Base-by-base conservation (phyloP, 352 stramenopile genomes). In the Phytophthora foliorum region DNA sequence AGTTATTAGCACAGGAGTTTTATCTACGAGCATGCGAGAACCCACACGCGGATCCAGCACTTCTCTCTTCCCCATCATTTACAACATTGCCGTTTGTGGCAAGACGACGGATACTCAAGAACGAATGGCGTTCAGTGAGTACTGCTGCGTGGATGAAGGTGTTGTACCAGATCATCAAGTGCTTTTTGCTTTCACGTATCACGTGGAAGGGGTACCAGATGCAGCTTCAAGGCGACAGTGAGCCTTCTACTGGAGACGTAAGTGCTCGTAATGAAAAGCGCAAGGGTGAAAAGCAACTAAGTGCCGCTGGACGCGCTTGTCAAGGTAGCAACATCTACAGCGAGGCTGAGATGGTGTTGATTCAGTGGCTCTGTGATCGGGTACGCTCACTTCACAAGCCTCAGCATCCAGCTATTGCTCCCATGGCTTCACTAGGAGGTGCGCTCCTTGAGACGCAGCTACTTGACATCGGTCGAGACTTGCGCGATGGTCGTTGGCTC, bases 251-350 rank as follows among this genome's bases (percentile, higher is more conserved):
- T 36, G 39, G 57, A 13, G 53, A 76, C 25, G 29, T 24, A 7
- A 62, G 24, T 17, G 56, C 44, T 57, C 51, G 63, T 0, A 64
- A 55, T 27, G 60, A 63, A 4, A 78, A 65, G 38, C 42, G 54
- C 2, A 75, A 66, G 19, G 22, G 38, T 48, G 70, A 68, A 19
- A 74, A 75, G 3, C 38, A 49, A 6, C 4, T 10, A 9, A 51
- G 2, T 19, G 2, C 41, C 2, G 36, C 49, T 8, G 46, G 58
- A 17, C 70, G 85, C 32, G 62, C 55, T 2, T 91, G 74, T 50
- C 78, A 76, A 67, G 83, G 87, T 2, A 98, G 89, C 31, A 98
- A 98, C 59, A 74, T 98, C 4, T 98, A 97, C 63, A 97, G 89
- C 29, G 87, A 98, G 31, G 76, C 88, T 2, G 95, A 98, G 56